Percentiles rank a stretch among this genome's conserved stretches.
Evolutionary conservation across 2,329 filamentous ascomycete species (phyloP).

Genomic region (Cucurbitaria berberidis): DNA sequence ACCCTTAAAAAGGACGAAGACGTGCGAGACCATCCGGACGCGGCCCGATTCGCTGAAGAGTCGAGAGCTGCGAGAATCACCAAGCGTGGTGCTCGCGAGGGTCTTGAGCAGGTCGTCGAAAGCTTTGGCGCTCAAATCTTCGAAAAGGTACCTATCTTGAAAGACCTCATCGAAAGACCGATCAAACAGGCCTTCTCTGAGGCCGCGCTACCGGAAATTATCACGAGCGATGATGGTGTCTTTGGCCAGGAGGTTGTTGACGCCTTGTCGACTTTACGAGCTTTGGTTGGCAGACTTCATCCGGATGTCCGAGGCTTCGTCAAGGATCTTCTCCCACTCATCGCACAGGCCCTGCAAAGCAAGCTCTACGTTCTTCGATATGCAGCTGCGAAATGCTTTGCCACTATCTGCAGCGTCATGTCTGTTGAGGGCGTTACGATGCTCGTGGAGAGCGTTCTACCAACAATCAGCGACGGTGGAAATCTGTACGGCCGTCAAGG

Average conservation of each 20-base stretch:
- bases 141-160: constrained; percentile 82
- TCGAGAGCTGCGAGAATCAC: constrained; percentile 89
- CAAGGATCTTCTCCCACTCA: constrained; percentile 79
- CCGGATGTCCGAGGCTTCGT: constrained; percentile 77
- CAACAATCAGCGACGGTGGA: constrained; percentile 87
- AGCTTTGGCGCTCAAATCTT: constrained; percentile 81
- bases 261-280: constrained; percentile 88
- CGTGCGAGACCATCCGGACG: constrained; percentile 87
- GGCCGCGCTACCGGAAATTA: constrained; percentile 70
- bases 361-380: constrained; percentile 92
- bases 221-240: constrained; percentile 73
- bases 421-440: constrained; percentile 95
- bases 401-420: constrained; percentile 96
- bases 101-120: constrained; percentile 82
- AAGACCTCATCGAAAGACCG: constrained; percentile 79
- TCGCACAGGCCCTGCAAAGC: constrained; percentile 87
- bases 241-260: constrained; percentile 94
- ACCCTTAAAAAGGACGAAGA: constrained; percentile 98
- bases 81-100: constrained; percentile 90
- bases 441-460: constrained; percentile 89
- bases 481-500: constrained; percentile 91
- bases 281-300: constrained; percentile 89
- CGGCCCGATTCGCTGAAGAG: constrained; percentile 86
- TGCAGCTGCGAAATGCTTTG: constrained; percentile 95
- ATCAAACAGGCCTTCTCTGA: constrained; percentile 75